Evolutionary conservation across 1,284 basidiomycete species (phyloP), one percentile per base, ranked within the genome.

Genomic region (Apiotrichum laibachii): DNA sequence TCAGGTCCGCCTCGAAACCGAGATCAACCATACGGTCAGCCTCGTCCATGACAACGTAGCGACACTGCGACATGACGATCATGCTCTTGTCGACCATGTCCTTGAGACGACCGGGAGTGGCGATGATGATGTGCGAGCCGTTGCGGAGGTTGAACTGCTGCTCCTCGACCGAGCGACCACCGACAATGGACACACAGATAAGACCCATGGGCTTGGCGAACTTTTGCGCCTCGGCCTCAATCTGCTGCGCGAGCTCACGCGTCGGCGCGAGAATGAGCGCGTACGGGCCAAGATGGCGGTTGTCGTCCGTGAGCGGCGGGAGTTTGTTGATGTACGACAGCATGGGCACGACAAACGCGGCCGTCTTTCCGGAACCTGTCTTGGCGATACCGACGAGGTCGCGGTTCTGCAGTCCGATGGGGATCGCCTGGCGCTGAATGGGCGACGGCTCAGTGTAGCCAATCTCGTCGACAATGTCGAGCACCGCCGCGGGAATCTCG

Each of bases 311-410:
- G 66, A 99, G 85, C 1, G 85, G 84, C 18, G 93, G 89, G 49
- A 98, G 82, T 55, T 85, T 85, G 31, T 86, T 86, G 68, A 99
- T 98, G 80, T 97, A 98, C 34, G 91, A 83, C 50, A 99, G 83
- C 91, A 99, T 95, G 19, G 95, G 95, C 55, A 99, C 95, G 61
- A 98, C 92, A 78, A 98, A 99, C 2, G 94, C 92, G n/a, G 94
- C 95, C 16, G 95, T 99, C 82, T 99, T 99, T 74, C 95, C 95
- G 67, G 95, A 98, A 82, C 92, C 92, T 35, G 96, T 99, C 79
- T 99, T 95, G 60, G 95, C 96, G 57, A 99, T 92, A 68, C 95
- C 96, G 71, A 99, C 97, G 65, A 98, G 86, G 75, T 99, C 95
- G 52, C 95, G 84, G 72, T 95, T 94, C 75, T 94, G 90, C 65